Conservation (phyloP, 169 alveolate genomes). For the Besnoitia besnoiti region DNA sequence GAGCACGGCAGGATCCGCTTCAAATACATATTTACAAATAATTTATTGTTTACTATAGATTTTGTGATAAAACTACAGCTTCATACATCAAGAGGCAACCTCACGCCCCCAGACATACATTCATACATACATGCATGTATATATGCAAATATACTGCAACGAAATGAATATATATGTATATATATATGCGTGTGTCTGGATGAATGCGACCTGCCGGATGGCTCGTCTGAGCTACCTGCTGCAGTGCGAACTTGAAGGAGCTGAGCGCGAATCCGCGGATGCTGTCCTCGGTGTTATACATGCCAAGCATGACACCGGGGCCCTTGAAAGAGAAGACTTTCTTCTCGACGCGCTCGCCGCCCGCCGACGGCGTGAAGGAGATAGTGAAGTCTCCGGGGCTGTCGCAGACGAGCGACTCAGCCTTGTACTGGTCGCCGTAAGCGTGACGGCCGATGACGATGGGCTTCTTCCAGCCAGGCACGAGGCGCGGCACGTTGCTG, state of each 20-base stretch:
- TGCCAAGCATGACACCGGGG: slow-evolving; percentile 88
- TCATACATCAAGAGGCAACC: too few relatives aligned
- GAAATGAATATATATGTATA: background rate
- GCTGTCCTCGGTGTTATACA: slow-evolving; percentile 93
- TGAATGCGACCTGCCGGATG: background rate
- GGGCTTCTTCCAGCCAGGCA: slow-evolving; percentile 85
- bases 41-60: too few relatives aligned
- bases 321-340: slow-evolving; percentile 60
- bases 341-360: background rate
- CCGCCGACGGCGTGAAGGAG: slow-evolving; percentile 28
- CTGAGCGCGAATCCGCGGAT: slow-evolving; percentile 91
- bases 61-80: too few relatives aligned
- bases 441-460: slow-evolving; percentile 96
- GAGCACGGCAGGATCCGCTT: too few relatives aligned
- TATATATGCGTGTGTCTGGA: background rate
- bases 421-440: slow-evolving; percentile 95
- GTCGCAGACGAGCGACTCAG: slow-evolving; percentile 75
- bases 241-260: slow-evolving; percentile 90
- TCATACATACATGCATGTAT: background rate
- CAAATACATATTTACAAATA: background rate
- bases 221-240: background rate
- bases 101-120: background rate
- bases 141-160: background rate
- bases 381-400: slow-evolving; percentile 68
- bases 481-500: slow-evolving; percentile 94